Base-by-base conservation (phyloP, 1,284 basidiomycete species). In the Cerioporus squamosus region DNA sequence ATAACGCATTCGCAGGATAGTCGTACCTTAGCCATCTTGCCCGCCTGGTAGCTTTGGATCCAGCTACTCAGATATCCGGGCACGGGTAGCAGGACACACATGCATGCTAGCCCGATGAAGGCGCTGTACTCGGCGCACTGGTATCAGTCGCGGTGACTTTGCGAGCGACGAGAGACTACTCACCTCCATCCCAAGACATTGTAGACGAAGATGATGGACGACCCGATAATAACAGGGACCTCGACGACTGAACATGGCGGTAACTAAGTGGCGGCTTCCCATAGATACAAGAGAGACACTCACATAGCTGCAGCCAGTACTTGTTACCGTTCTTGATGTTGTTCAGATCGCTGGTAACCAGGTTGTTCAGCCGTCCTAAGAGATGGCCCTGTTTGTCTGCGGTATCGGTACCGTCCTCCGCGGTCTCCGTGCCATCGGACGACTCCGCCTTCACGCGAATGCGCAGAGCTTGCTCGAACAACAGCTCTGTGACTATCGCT, bases 391-490 rank as follows among this genome's bases (percentile, higher is more conserved):
- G 42, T 20, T 29, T 36, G 12, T 65, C 60, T 10, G 61, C 46
- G 0, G 70, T 68, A 9, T 78, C 51, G 71, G 75, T 61, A 54
- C 36, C 56, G 60, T 36, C 67, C 53, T 17, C 17, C 66, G n/a
- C 10, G 65, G 44, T 23, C 71, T 42, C 45, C 1, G 22, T 43
- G 7, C 29, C 23, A 0, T 44, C 42, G 9, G 58, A 23, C n/a
- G 68, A 60, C 51, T 72, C 73, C 1, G 74, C 64, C 55, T 76
- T 77, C 70, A 86, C 76, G 15, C 84, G 77, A 33, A 85, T 79
- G 18, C 82, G 77, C 12, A 88, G 74, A 2, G 83, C 73, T 58
- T 85, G 83, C 59, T 83, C 79, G 68, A 86, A 84, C 9, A 86
- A 66, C 5, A 85, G 74, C 60, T 86, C 80, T 0, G 83, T 85